phyloP scores from a whole-genome alignment of 192 early-diverging fungal genomes.

The Coemansia sp. region DNA sequence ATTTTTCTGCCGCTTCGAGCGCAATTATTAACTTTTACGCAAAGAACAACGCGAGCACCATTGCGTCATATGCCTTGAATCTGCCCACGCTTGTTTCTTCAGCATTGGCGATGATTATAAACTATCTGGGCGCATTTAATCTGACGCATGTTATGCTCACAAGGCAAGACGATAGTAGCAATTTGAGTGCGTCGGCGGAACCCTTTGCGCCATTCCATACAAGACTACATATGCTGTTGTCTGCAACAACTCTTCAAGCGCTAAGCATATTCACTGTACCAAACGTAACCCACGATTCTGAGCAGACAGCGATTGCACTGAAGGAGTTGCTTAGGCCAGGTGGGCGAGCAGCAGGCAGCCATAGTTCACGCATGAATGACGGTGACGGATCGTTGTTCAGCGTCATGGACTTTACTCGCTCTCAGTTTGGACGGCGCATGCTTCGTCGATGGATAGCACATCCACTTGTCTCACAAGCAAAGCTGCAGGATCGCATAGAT shows the following conservation, averaged over 20 bases:
- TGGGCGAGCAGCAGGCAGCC: slow-evolving; percentile 9
- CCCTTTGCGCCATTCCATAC: slow-evolving; percentile 82
- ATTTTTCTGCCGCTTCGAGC: slow-evolving; percentile 10
- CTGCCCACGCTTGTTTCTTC: slow-evolving; percentile 15
- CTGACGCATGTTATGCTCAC: slow-evolving; percentile 53
- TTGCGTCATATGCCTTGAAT: slow-evolving; percentile 33
- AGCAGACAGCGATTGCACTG: slow-evolving; percentile 14
- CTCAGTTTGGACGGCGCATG: slow-evolving; percentile 88
- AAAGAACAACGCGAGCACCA: slow-evolving; percentile 11
- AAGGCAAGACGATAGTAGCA: slow-evolving; percentile 24
- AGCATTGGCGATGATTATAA: slow-evolving; percentile 44
- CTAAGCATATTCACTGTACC: slow-evolving; percentile 87
- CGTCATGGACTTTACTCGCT: slow-evolving; percentile 76
- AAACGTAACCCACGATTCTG: slow-evolving; percentile 19
- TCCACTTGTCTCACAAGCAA: slow-evolving; percentile 64
- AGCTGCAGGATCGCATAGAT: slow-evolving; percentile 75
- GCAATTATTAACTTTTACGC: slow-evolving; percentile 29
- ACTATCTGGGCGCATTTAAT: slow-evolving; percentile 50
- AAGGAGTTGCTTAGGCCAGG: slow-evolving; percentile 23
- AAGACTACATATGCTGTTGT: slow-evolving; percentile 74
- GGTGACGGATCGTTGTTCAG: slow-evolving; percentile 81
- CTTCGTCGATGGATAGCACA: slow-evolving; percentile 89
- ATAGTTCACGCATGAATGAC: slow-evolving; percentile 17
- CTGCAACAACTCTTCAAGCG: slow-evolving; percentile 88
- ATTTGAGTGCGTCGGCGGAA: slow-evolving; percentile 59